Evolutionary conservation across 1,284 basidiomycete species (phyloP).

Genomic region (Fomitopsis schrenkii): DNA sequence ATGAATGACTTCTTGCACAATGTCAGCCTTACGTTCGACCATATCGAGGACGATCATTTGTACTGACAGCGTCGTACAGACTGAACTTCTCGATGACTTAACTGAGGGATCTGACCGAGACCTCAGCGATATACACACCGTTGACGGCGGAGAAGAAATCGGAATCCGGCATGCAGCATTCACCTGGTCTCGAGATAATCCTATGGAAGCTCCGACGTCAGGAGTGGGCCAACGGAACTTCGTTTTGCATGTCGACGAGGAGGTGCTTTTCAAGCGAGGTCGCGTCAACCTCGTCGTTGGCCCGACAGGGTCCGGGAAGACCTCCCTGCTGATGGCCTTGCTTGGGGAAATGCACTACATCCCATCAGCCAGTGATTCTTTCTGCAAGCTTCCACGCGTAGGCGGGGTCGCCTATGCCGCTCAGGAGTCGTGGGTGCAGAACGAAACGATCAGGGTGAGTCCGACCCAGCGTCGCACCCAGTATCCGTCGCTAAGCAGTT

Average conservation of each 20-base stretch:
- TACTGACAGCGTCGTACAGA: slow-evolving; percentile 21
- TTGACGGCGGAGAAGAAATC: slow-evolving; percentile 18
- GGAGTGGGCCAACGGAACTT: slow-evolving; percentile 31
- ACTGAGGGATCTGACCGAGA: slow-evolving; percentile 13
- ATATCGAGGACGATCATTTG: background rate
- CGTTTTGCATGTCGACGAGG: slow-evolving; percentile 41
- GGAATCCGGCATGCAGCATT: slow-evolving; percentile 36
- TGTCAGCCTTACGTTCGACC: slow-evolving; percentile 17
- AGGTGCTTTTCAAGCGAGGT: slow-evolving; percentile 52
- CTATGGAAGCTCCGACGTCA: slow-evolving; percentile 19
- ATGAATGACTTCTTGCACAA: slow-evolving; percentile 39
- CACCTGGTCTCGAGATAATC: slow-evolving; percentile 28
- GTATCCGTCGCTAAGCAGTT: background rate
- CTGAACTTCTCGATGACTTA: slow-evolving; percentile 43
- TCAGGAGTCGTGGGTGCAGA: slow-evolving; percentile 72
- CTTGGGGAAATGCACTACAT: slow-evolving; percentile 61
- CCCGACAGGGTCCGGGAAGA: slow-evolving; percentile 51
- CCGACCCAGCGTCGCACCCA: background rate
- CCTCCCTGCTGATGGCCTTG: slow-evolving; percentile 48
- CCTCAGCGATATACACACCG: background rate
- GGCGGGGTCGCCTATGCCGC: slow-evolving; percentile 68
- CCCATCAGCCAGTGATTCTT: slow-evolving; percentile 44
- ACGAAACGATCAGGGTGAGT: slow-evolving; percentile 39
- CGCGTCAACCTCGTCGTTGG: slow-evolving; percentile 61
- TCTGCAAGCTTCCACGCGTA: slow-evolving; percentile 58